Base-by-base conservation (phyloP, 148 eudicot genomes). In the Polygonum maritimum region DNA sequence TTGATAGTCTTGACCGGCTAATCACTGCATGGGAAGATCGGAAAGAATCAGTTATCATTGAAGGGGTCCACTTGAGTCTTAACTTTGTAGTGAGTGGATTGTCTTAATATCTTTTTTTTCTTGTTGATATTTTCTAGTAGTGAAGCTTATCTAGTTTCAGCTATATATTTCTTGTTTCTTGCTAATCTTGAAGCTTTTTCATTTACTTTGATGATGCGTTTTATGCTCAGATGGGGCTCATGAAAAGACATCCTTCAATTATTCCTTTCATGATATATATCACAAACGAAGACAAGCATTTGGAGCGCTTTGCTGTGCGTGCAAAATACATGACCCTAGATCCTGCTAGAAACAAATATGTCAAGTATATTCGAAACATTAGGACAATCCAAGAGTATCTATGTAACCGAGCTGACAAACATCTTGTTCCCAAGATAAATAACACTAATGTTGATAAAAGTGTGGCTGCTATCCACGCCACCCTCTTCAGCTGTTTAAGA, bases 21-120 rank as follows among this genome's bases (percentile, higher is more conserved):
- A 87, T 94, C 65, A 90, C 92, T 82, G 89, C 90, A 15, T 94
- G 98, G 98, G 98, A 94, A 87, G 93, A 94, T 45, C 75, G 98
- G 75, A 94, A 92, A 77, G 96, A 94, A 83, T 94, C 98, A 47
- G 98, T 92, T 6, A 90, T 92, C 41, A 92, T 94, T 60, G 98
- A 94, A 86, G 98, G 98, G 67, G 98, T 94, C 69, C 98, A 94
- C 87, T 85, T 94, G 80, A 94, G 98, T 84, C 98, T 94, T 76
- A 94, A 94, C 82, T 94, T 94, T 82, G 97, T 92, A 90, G 98
- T 92, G 80, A 87, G 82, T 75, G 74, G n/a, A 65, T 3, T 70
- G 45, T 2, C 65, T 44, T 45, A 7, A 73, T 75, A 77, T 40
- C 22, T 1, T 7, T 52, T 52, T 31, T 65, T 31, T 65, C 15